Evolutionary conservation across 1,139 yeast genomes (phyloP), one percentile per base, ranked within the genome.

Genomic region (Lodderomyces oxycetoniae): DNA sequence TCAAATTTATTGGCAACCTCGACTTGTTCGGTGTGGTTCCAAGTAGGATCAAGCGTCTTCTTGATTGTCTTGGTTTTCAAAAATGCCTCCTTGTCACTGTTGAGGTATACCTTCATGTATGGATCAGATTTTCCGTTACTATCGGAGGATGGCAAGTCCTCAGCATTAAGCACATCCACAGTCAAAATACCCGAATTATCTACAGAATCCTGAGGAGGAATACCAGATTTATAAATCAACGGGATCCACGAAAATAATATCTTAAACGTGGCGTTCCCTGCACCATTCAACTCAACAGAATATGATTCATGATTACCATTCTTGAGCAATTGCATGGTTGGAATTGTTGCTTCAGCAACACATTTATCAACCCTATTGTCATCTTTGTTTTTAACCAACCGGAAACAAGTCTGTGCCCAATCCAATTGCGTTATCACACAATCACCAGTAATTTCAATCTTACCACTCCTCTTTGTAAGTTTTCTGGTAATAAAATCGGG

Each of bases 121-220:
- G 99, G 99, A 59, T 91, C 99, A 6, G 96, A 86, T 54, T 82
- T 83, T 36, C 97, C 97, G 46, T 83, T 81, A 17, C 86, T 67
- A 57, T 91, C 99, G 17, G 91, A 93, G 10, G 95, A 71, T 33
- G 82, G 74, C 42, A 93, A 70, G 34, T 75, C 75, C n/a, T 70
- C 71, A 3, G 93, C 97, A 36, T 69, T 69, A 32, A 79, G 46
- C 10, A 85, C 71, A 25, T 72, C 75, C 22, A 88, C 68, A n/a
- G 71, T 67, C 43, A 89, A 61, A 22, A 64, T 65, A 55, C 99
- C 99, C 43, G 79, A 71, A 54, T 88, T 85, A 35, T 81, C 73
- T 43, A 79, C 74, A 32, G 84, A 68, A 57, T 91, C 98, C 36
- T 75, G 74, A 11, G 77, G 75, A 39, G 95, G 95, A 33, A 91